A percentile compares a stretch with the other conserved stretches of the same genome.
phyloP scores from a whole-genome alignment of 108 stramenopile species.

The Thalassiosira profunda region DNA sequence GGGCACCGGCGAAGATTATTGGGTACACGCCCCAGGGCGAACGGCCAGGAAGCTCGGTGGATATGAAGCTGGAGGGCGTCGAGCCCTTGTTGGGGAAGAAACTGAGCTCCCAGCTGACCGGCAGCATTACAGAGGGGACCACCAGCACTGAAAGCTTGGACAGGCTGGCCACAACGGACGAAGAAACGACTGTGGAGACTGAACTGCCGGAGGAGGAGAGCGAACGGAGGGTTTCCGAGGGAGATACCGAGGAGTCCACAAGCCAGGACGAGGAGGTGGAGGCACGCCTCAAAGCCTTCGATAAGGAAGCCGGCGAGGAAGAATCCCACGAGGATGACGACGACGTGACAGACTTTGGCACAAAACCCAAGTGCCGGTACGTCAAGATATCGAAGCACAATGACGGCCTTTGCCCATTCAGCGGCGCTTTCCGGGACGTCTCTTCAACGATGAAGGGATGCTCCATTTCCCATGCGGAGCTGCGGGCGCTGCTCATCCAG shows the following conservation, averaged over 20 bases:
- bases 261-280: conserved; percentile 29
- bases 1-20: conserved; percentile 59
- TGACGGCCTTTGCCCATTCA: conserved; percentile 45
- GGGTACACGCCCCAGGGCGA: conserved; percentile 52
- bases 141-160: no score
- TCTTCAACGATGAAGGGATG: conserved; percentile 6
- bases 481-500: conserved; percentile 32
- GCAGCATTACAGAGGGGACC: no score
- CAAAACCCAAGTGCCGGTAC: conserved; percentile 18
- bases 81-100: conserved; percentile 23
- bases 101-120: neutral
- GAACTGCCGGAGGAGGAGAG: neutral
- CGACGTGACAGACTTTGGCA: conserved; percentile 37
- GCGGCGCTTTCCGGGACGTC: neutral
- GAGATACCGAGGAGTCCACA: conserved; percentile 19
- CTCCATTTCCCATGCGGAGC: conserved; percentile 28
- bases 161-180: neutral
- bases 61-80: conserved; percentile 18
- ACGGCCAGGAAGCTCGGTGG: conserved; percentile 40
- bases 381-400: conserved; percentile 13
- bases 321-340: conserved; percentile 31
- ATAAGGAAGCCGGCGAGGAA: neutral
- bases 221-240: neutral
- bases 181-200: neutral
- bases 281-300: no score